phyloP scores from a whole-genome alignment of 192 early-diverging fungal species.

The Phycomyces blakesleeanus region DNA sequence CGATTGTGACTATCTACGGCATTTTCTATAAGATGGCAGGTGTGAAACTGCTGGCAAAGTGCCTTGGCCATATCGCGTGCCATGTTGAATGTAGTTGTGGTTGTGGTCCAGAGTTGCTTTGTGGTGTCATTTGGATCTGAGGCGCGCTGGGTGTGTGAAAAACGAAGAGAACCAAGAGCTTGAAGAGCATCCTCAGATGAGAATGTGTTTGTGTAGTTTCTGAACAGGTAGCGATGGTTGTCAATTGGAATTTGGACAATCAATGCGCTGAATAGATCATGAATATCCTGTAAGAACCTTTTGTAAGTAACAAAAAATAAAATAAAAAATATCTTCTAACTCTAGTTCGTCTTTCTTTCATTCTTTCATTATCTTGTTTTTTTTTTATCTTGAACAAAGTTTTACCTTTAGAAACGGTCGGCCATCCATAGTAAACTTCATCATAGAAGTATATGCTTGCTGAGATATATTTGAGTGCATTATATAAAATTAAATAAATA shows the following conservation, averaged over 20 bases:
- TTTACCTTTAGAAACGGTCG: conserved; percentile 56
- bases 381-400: not conserved
- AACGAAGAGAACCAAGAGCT: conserved; percentile 44
- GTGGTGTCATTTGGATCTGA: conserved; percentile 50
- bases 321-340: no score
- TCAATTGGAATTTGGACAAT: conserved; percentile 48
- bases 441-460: conserved; percentile 44
- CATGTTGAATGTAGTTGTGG: conserved; percentile 57
- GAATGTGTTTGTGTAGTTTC: conserved; percentile 50
- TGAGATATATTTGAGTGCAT: conserved; percentile 20
- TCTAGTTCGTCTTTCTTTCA: no score
- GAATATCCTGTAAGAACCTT: conserved; percentile 43
- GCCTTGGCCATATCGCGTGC: conserved; percentile 51
- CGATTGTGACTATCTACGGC: conserved; percentile 40
- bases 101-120: conserved; percentile 44
- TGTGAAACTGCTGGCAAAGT: conserved; percentile 55
- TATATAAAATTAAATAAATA: no score
- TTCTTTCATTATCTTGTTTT: not conserved
- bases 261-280: conserved; percentile 54
- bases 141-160: conserved; percentile 41
- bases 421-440: conserved; percentile 55
- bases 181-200: conserved; percentile 51
- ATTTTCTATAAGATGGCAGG: conserved; percentile 46
- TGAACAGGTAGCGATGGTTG: conserved; percentile 45
- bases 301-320: not conserved